These are phyloP conservation scores for Pseudozyma hubeiensis DNA, from an alignment of 1,284 basidiomycete species.

Conservation along the genomic window DNA sequence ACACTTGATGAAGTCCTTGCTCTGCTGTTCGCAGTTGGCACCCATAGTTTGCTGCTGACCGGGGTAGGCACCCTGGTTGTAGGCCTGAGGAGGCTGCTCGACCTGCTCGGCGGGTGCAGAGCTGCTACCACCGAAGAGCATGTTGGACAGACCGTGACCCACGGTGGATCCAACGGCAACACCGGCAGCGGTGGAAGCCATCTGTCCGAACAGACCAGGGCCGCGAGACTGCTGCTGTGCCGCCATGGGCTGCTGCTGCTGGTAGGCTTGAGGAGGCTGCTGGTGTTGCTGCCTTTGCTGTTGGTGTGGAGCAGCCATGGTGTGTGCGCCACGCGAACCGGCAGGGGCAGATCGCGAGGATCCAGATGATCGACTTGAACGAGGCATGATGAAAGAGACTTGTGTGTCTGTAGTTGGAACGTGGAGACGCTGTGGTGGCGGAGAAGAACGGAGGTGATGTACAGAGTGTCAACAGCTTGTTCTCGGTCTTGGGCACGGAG, in stretches of 20 bases:
- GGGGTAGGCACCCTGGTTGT: conserved; percentile 35
- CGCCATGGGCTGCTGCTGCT: conserved; percentile 37
- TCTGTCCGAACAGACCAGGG: conserved; percentile 70
- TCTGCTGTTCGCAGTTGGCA: conserved; percentile 72
- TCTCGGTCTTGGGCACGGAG: conserved; percentile 4
- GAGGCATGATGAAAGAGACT: conserved; percentile 56
- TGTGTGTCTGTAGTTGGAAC: background rate
- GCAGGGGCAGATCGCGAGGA: conserved; percentile 58
- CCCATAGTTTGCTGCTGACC: conserved; percentile 57
- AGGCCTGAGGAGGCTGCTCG: conserved; percentile 44
- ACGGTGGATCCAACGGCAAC: conserved; percentile 84
- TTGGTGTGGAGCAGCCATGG: conserved; percentile 59
- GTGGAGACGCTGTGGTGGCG: conserved; percentile 11
- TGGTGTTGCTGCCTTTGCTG: conserved; percentile 37
- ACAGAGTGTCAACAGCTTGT: background rate
- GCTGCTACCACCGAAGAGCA: conserved; percentile 81
- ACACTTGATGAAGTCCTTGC: conserved; percentile 70
- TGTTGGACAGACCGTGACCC: conserved; percentile 83
- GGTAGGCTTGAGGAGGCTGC: conserved; percentile 34
- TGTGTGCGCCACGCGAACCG: conserved; percentile 64
- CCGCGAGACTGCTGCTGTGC: conserved; percentile 47
- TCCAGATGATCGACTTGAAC: conserved; percentile 58
- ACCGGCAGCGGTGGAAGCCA: conserved; percentile 88
- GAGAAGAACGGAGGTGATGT: background rate
- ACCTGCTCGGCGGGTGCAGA: conserved; percentile 65